Evolutionary conservation across 495 filamentous ascomycete genomes (phyloP), one percentile per base, ranked within the genome.

Genomic region (Talaromyces stipitatus): DNA sequence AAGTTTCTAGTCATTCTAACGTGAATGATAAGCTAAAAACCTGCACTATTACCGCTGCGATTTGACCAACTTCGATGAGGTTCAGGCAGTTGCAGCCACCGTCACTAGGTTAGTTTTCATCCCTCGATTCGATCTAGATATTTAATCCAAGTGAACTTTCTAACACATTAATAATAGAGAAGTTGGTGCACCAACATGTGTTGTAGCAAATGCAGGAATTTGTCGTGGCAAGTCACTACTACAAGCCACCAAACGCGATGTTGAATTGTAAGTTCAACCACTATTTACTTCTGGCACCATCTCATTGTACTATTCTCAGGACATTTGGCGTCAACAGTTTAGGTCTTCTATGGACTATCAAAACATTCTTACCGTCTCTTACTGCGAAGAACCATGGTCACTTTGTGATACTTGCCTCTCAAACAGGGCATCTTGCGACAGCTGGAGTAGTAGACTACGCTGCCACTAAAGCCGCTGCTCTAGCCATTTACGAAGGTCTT

Each of bases 161-260:
- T 48, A 8, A n/a, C 10, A 18, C 20, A 41, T 38, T 54, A n/a
- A 38, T 23, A 41, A 1, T 33, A 32, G 52, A 14, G 57, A 57
- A 55, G 48, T 51, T 53, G 50, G 47, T 50, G 52, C 54, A 56
- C 61, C 29, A 7, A 14, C 48, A 24, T 53, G 27, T 41, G 58
- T 89, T 36, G 89, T 94, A 68, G 91, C 91, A 72, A 91, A 91
- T 71, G 89, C 89, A 6, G 89, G 84, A 61, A 77, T 90, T 45
- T 84, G 85, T 32, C 73, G 81, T 33, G 85, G 84, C 58, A 86
- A 85, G 66, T 75, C 79, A 16, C 69, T 94, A 10, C 76, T 88
- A 50, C 76, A 83, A 51, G 75, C 87, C 45, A 72, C 78, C 14
- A 64, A 80, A 48, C 72, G 79, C 33, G 85, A 91, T 52, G 77